Evolutionary conservation across 371 early-diverging fungal genomes (phyloP), one percentile per base, ranked within the genome.

Genomic region (Apophysomyces elegans): DNA sequence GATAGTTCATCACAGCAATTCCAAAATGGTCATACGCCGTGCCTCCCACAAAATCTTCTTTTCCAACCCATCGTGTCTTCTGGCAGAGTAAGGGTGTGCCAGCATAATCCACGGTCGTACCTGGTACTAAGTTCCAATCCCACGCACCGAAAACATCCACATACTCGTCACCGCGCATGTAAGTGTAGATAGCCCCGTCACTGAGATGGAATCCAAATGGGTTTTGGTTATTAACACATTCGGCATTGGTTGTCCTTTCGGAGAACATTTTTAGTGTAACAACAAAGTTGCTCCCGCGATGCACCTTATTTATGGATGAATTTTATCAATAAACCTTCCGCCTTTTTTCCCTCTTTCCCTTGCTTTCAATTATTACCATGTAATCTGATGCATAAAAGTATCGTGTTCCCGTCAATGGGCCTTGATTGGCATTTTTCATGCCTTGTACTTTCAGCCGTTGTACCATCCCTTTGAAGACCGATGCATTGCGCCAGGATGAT

Each of bases 201-300:
- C 69, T 72, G 1, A 77, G 39, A 62, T 74, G 72, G 37, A 68
- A 71, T 14, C 77, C 77, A 35, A 54, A 61, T 1, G 65, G 63
- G 35, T 72, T 72, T 65, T 77, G 74, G 11, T 21, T 36, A 50
- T 77, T 77, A 39, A 77, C 37, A 32, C 77, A 77, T 41, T 77
- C 77, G 16, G 72, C 68, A 16, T 72, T 74, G 2, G 69, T 54
- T 0, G 77, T 77, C n/a, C 77, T 69, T n/a, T 54, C 59, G 7
- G 75, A 74, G 43, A 71, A 69, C 77, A 77, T 74, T 60, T 74
- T 77, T 18, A 77, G 35, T n/a, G 77, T 74, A 44, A 63, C 63
- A 21, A 77, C 57, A 50, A 70, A 74, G 8, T 63, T 58, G 9
- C 58, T 59, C 2, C 70, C 64, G 26, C 77, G 77, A 54, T 77